Percentiles rank a stretch among this genome's conserved stretches.
These are phyloP conservation scores for Smittium mucronatum DNA, from an alignment of 371 early-diverging fungal genomes.

Conservation along the genomic window DNA sequence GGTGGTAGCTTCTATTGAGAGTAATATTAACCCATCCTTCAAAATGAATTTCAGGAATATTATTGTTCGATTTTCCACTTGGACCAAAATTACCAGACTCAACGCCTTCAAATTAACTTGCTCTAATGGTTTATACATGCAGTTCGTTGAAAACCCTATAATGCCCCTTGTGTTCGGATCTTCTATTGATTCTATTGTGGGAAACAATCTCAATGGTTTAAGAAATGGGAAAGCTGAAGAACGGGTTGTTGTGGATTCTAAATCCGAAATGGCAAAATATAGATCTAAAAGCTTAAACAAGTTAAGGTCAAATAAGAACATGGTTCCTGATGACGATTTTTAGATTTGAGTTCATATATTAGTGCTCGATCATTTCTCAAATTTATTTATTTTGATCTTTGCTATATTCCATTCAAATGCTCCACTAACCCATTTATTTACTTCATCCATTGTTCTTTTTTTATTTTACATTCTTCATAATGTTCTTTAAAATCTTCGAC, in stretches of 20 bases:
- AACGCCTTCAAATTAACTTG: conserved; percentile 31
- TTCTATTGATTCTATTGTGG: conserved; percentile 12
- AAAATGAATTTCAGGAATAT: conserved; percentile 35
- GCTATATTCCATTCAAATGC: too few relatives aligned
- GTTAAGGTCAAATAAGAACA: conserved; percentile 10
- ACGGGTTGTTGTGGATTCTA: conserved; percentile 20
- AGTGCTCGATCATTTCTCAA: too few relatives aligned
- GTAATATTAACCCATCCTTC: conserved; percentile 35
- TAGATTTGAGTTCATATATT: too few relatives aligned
- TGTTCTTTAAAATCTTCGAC: too few relatives aligned
- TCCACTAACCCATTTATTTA: too few relatives aligned
- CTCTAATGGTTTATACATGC: conserved; percentile 34
- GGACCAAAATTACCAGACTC: conserved; percentile 37
- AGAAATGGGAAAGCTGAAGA: conserved; percentile 9
- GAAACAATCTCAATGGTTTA: background rate
- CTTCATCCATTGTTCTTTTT: too few relatives aligned
- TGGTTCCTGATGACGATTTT: too few relatives aligned
- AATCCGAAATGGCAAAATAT: conserved; percentile 27
- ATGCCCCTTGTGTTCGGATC: conserved; percentile 36
- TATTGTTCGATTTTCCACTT: conserved; percentile 27
- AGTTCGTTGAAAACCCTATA: conserved; percentile 37
- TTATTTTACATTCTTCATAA: too few relatives aligned
- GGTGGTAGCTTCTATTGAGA: conserved; percentile 51
- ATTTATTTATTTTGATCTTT: too few relatives aligned
- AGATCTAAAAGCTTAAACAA: conserved; percentile 18